Evolutionary conservation across 2,329 filamentous ascomycete species (phyloP).

Genomic region (Diplodia mutila): DNA sequence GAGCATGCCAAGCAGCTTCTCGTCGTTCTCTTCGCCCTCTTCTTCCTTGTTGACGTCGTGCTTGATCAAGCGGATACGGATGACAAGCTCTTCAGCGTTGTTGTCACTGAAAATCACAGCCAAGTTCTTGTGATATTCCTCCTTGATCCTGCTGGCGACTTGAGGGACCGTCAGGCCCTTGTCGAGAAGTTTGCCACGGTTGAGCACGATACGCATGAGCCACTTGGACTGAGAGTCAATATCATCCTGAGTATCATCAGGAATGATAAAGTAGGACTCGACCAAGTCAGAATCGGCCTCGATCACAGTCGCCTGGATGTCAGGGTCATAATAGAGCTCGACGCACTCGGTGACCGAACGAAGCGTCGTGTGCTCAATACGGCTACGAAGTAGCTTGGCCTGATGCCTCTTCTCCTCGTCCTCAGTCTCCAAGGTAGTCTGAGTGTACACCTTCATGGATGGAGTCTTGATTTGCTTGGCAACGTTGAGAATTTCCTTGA

Average conservation of each 20-base stretch:
- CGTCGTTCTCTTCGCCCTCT: slow-evolving; percentile 76
- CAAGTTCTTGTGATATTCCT: slow-evolving; percentile 81
- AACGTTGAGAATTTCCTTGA: slow-evolving; percentile 99
- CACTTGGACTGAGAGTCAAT: slow-evolving; percentile 78
- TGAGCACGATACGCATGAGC: slow-evolving; percentile 90
- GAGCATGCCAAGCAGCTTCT: slow-evolving; percentile 79
- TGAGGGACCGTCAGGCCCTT: slow-evolving; percentile 91
- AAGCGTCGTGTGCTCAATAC: slow-evolving; percentile 92
- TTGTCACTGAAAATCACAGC: slow-evolving; percentile 97
- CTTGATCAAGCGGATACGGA: slow-evolving; percentile 83
- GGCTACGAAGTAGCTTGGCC: slow-evolving; percentile 77
- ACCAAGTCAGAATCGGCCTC: slow-evolving; percentile 90
- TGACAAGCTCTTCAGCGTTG: slow-evolving; percentile 93
- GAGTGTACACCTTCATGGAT: slow-evolving; percentile 75
- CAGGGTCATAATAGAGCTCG: slow-evolving; percentile 97
- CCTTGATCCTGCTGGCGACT: slow-evolving; percentile 86
- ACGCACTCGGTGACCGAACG: slow-evolving; percentile 88
- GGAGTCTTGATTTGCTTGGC: slow-evolving; percentile 98
- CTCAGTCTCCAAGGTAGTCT: slow-evolving; percentile 49
- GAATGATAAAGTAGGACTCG: slow-evolving; percentile 94
- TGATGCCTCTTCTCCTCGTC: slow-evolving; percentile 75
- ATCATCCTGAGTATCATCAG: slow-evolving; percentile 74
- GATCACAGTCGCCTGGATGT: slow-evolving; percentile 83
- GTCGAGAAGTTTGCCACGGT: slow-evolving; percentile 92
- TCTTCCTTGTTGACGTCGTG: slow-evolving; percentile 64